These are phyloP conservation scores for Yarrowia bubula DNA, from an alignment of 805 yeast species.

Conservation along the genomic window DNA sequence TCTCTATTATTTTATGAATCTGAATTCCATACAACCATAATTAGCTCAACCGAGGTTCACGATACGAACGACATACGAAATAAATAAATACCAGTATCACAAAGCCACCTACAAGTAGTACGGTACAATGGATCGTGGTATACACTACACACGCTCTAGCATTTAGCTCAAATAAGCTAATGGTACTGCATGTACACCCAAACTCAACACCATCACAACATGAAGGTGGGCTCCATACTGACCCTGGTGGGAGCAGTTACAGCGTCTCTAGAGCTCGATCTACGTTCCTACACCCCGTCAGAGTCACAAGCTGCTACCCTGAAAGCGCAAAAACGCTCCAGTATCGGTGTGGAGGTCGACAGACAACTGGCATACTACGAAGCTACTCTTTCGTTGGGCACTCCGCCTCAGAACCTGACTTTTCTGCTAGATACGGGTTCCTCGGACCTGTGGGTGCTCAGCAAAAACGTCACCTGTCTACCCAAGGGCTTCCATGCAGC, in stretches of 20 bases:
- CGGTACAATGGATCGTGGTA: too few species aligned
- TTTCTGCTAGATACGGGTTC: slow-evolving; percentile 12
- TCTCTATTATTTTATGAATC: too few species aligned
- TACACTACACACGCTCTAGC: too few species aligned
- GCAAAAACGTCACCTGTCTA: neutral
- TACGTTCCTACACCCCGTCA: neutral
- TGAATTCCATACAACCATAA: too few species aligned
- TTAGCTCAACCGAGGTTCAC: too few species aligned
- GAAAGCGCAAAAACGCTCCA: too few species aligned
- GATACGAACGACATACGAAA: too few species aligned
- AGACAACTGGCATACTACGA: neutral
- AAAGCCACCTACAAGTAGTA: too few species aligned
- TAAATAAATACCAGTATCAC: too few species aligned
- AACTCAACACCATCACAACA: neutral
- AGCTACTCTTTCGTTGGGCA: neutral
- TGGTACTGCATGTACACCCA: too few species aligned
- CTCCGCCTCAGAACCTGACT: neutral
- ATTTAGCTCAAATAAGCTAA: too few species aligned
- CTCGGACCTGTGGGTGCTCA: slow-evolving; percentile 9
- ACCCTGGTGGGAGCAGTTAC: neutral
- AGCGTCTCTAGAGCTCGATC: neutral
- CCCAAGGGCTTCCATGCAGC: neutral
- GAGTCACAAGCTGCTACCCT: too few species aligned
- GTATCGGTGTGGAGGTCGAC: neutral
- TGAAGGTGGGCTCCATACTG: neutral